These are phyloP conservation scores for Gonapodya prolifera DNA, from an alignment of 192 early-diverging fungal species.

Conservation along the genomic window DNA sequence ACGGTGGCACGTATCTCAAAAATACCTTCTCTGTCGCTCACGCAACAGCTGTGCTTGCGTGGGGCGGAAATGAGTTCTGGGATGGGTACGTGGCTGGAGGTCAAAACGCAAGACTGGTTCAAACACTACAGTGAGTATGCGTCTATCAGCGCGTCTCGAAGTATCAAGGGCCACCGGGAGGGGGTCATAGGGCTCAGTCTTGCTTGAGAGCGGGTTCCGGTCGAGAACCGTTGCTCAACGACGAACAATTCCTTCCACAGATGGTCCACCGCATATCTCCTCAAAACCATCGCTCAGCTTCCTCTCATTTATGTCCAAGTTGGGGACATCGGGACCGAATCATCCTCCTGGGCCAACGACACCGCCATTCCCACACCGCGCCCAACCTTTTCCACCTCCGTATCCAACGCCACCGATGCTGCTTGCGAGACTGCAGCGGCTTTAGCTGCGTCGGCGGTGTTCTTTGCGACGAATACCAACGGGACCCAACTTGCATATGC, in stretches of 20 bases:
- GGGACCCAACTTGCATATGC: neutral
- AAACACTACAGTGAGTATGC: neutral
- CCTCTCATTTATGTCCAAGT: neutral
- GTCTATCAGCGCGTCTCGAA: no score
- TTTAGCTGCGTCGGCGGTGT: neutral
- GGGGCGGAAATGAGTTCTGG: neutral
- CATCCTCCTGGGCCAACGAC: neutral
- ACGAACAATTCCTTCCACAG: neutral
- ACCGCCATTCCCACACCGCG: neutral
- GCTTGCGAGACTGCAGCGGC: neutral
- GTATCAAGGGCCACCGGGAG: no score
- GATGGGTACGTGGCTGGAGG: neutral
- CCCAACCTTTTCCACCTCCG: neutral
- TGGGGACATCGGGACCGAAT: neutral
- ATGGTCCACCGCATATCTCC: neutral
- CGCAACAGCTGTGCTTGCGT: neutral
- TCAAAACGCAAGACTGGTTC: neutral
- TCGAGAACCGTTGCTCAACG: no score
- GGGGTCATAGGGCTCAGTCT: neutral
- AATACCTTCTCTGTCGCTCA: neutral
- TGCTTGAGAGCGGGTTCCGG: no score
- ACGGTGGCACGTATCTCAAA: neutral
- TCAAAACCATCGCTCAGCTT: neutral
- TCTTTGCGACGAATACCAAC: neutral
- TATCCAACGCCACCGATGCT: neutral